A percentile compares a stretch with the other conserved stretches of the same genome.
Conservation (phyloP, 108 stramenopile genomes). For the Heterococcus sp. region DNA sequence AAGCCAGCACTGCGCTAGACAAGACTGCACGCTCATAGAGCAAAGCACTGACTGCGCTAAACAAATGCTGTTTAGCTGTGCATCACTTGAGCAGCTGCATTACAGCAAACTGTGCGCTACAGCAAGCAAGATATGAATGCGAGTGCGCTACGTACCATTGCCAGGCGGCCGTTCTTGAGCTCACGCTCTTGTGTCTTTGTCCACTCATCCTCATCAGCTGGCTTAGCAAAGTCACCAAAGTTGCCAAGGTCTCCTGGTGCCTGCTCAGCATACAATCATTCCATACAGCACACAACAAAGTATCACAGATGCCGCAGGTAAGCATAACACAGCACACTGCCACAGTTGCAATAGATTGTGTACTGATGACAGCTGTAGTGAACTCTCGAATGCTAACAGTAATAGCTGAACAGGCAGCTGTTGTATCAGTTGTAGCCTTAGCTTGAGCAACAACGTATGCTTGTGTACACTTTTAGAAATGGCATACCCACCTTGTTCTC, state of each 20-base stretch:
- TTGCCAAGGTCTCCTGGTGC: slow-evolving; percentile 84
- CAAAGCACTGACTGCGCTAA: no score
- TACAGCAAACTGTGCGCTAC: no score
- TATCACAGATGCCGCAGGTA: slow-evolving; percentile 51
- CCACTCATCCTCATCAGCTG: slow-evolving; percentile 62
- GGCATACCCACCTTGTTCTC: not conserved
- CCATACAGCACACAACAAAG: slow-evolving; percentile 67
- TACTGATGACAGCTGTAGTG: not conserved
- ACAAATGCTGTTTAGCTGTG: no score
- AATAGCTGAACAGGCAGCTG: not conserved
- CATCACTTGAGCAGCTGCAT: no score
- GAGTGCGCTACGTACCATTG: no score
- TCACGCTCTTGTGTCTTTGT: slow-evolving; percentile 71
- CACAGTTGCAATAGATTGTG: not conserved
- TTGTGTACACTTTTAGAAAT: not conserved
- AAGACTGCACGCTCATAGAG: no score
- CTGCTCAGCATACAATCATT: no score
- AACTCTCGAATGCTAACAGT: not conserved
- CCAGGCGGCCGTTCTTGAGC: slow-evolving; percentile 87
- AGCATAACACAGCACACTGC: not conserved
- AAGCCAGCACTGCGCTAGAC: no score
- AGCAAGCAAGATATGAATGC: no score
- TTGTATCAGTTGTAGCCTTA: not conserved
- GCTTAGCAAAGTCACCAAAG: slow-evolving; percentile 74
- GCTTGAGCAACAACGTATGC: not conserved